A percentile compares a stretch with the other conserved stretches of the same genome.
Conservation (phyloP, 176 grass and related monocot genomes). For the Musa troglodytarum region DNA sequence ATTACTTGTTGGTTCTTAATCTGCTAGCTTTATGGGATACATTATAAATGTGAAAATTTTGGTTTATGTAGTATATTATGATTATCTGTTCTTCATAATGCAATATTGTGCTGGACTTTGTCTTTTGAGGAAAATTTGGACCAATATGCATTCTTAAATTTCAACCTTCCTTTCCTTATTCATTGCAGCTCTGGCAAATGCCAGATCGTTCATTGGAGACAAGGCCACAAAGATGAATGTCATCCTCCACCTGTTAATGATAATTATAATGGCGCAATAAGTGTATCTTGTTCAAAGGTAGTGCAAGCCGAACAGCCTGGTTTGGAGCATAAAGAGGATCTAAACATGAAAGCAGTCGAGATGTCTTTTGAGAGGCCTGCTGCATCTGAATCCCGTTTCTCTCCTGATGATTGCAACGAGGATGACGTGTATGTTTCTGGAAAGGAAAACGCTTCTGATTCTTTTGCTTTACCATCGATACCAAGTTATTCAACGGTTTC, state of each 20-base stretch:
- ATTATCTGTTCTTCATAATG: neutral
- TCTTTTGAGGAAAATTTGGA: neutral
- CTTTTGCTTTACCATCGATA: neutral
- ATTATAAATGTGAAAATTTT: neutral
- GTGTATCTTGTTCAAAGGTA: constrained; percentile 20
- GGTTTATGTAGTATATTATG: neutral
- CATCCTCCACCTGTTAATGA: constrained; percentile 26
- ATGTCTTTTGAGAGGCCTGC: neutral
- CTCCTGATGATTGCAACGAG: constrained; percentile 19
- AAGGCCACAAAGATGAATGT: constrained; percentile 79
- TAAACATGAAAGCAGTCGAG: constrained; percentile 11
- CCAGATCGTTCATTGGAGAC: constrained; percentile 81
- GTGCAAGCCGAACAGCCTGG: constrained; percentile 18
- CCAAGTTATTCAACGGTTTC: neutral
- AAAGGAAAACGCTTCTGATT: neutral
- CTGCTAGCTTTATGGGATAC: neutral
- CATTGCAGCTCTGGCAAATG: constrained; percentile 67
- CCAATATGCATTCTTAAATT: neutral
- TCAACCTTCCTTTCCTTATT: neutral
- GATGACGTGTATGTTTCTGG: constrained; percentile 12
- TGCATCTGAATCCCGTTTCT: neutral
- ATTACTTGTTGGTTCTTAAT: neutral
- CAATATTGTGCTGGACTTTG: neutral
- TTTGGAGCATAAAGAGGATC: constrained; percentile 23
- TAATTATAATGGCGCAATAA: constrained; percentile 12